Percentiles rank a stretch among this genome's conserved stretches.
These are phyloP conservation scores for Aegilops longissima DNA, from an alignment of 176 grass and related monocot species.

Conservation along the genomic window DNA sequence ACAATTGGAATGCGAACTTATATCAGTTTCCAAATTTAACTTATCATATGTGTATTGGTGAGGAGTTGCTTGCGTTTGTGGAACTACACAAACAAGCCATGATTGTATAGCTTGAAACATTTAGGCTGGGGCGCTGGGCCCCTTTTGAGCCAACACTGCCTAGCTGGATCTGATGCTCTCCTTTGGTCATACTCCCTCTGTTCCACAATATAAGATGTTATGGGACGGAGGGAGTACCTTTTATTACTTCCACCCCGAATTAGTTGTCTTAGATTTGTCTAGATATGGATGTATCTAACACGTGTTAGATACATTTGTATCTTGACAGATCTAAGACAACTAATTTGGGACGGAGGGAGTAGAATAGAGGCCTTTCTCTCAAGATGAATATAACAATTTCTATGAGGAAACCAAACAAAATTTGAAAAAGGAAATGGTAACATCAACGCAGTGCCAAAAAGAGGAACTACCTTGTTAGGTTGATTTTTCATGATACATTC, in stretches of 20 bases:
- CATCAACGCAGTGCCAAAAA: not conserved
- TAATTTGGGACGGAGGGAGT: too few species aligned
- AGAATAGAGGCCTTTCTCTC: not conserved
- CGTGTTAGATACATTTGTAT: too few species aligned
- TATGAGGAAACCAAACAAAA: not conserved
- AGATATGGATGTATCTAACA: too few species aligned
- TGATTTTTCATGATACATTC: constrained; percentile 5
- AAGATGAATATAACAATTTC: not conserved
- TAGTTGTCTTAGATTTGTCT: not conserved
- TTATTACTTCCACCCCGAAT: too few species aligned
- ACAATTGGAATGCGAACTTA: constrained; percentile 20
- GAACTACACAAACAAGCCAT: not conserved
- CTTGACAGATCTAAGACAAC: too few species aligned
- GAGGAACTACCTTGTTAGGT: not conserved
- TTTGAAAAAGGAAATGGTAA: not conserved
- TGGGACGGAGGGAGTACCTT: not conserved
- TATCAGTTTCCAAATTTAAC: constrained; percentile 6
- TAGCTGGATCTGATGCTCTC: constrained; percentile 1
- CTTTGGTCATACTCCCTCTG: not conserved
- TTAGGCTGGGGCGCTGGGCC: too few species aligned
- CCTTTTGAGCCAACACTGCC: not conserved
- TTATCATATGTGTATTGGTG: not conserved
- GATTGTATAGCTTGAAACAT: constrained; percentile 1
- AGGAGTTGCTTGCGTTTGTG: not conserved
- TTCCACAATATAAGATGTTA: too few species aligned